These are phyloP conservation scores for Nicotiana otophora DNA, from an alignment of 257 asterid species.

Conservation along the genomic window DNA sequence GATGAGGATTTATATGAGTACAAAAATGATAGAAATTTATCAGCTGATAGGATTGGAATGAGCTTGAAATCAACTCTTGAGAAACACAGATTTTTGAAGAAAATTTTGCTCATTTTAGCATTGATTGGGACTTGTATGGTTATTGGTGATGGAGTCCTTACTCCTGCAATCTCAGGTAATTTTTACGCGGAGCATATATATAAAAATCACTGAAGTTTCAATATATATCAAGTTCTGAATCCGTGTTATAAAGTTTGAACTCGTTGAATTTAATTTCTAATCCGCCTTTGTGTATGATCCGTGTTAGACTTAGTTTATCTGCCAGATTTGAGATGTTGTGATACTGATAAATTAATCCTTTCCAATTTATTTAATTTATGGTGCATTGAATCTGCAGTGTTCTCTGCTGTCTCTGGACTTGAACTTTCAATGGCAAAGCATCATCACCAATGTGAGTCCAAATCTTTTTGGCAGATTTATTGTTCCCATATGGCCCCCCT, in stretches of 20 bases:
- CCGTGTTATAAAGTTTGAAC: neutral
- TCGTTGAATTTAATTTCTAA: neutral
- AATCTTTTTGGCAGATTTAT: neutral
- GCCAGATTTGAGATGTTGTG: neutral
- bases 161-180: constrained; percentile 92
- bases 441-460: constrained; percentile 83
- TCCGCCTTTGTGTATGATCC: neutral
- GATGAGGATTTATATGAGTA: constrained; percentile 85
- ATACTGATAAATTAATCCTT: neutral
- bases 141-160: constrained; percentile 94
- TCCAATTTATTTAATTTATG: neutral
- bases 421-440: constrained; percentile 79
- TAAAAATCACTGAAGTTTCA: neutral
- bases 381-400: constrained; percentile 53
- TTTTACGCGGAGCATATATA: neutral
- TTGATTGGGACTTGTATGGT: constrained; percentile 97
- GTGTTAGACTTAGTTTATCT: neutral
- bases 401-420: constrained; percentile 93
- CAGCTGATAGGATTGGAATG: constrained; percentile 44
- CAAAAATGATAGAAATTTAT: constrained; percentile 48
- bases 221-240: neutral
- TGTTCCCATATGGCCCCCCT: neutral
- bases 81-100: constrained; percentile 56
- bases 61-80: constrained; percentile 72
- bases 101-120: constrained; percentile 66